phyloP scores from a whole-genome alignment of 1,284 basidiomycete genomes.

The Pterulicium gracile region DNA sequence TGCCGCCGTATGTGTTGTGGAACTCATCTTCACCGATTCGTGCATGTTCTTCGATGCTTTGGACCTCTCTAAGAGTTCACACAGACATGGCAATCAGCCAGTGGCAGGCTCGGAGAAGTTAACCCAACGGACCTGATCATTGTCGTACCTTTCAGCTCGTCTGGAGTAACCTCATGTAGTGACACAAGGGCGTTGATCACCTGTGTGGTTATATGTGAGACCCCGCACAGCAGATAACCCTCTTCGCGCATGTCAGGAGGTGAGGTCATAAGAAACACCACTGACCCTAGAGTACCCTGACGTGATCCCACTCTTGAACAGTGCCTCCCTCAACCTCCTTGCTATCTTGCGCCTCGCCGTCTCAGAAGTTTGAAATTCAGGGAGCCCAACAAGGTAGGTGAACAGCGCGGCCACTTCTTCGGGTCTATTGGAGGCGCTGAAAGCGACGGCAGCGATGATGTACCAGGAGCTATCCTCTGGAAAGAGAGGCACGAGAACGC shows the following conservation, averaged over 20 bases:
- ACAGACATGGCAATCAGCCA: not conserved
- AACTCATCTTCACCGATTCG: slow-evolving; percentile 33
- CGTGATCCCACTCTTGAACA: slow-evolving; percentile 46
- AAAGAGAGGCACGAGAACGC: too few species aligned
- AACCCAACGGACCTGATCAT: slow-evolving; percentile 22
- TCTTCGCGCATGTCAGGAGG: too few species aligned
- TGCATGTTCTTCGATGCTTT: slow-evolving; percentile 25
- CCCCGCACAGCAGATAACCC: too few species aligned
- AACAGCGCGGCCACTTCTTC: slow-evolving; percentile 45
- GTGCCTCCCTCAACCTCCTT: slow-evolving; percentile 39
- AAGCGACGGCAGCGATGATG: slow-evolving; percentile 40
- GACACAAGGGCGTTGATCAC: slow-evolving; percentile 34
- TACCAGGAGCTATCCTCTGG: slow-evolving; percentile 39
- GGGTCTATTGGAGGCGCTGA: slow-evolving; percentile 42
- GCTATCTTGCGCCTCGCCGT: slow-evolving; percentile 24
- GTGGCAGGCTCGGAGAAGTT: not conserved
- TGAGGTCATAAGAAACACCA: too few species aligned
- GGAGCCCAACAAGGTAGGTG: slow-evolving; percentile 26
- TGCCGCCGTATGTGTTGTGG: slow-evolving; percentile 37
- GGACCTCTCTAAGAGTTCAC: slow-evolving; percentile 27
- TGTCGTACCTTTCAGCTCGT: slow-evolving; percentile 25
- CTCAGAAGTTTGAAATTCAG: slow-evolving; percentile 24
- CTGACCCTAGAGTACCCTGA: slow-evolving; percentile 41
- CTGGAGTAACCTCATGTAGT: slow-evolving; percentile 30
- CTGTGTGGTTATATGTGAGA: slow-evolving; percentile 17